Conservation (phyloP, 371 early-diverging fungal species). For the Lichtheimia corymbifera region DNA sequence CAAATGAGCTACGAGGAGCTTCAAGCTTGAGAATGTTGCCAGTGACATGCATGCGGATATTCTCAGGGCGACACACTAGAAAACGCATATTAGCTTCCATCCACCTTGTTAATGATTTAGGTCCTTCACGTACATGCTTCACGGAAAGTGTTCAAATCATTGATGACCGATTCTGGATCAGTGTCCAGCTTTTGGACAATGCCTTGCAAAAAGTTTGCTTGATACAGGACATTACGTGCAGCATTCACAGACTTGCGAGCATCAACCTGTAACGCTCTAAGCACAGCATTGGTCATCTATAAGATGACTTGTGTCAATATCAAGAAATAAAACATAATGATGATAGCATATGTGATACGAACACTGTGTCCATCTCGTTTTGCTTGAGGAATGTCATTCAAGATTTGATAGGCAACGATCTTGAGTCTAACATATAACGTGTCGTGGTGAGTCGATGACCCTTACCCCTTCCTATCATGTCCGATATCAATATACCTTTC, state of each 20-base stretch:
- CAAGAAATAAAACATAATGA: neutral
- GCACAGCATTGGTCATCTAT: conserved; percentile 57
- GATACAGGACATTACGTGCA: conserved; percentile 52
- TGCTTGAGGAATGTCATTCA: conserved; percentile 65
- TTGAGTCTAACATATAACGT: conserved; percentile 33
- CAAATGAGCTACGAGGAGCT: conserved; percentile 49
- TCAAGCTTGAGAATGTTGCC: conserved; percentile 58
- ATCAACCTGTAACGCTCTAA: conserved; percentile 53
- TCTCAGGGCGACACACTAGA: conserved; percentile 56
- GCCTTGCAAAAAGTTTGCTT: conserved; percentile 55
- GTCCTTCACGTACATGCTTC: conserved; percentile 44
- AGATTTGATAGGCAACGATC: conserved; percentile 57
- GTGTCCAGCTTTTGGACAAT: conserved; percentile 52
- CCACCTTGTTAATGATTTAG: neutral
- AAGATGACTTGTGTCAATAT: neutral
- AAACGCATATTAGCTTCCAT: neutral
- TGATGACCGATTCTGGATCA: conserved; percentile 47
- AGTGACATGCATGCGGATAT: conserved; percentile 63
- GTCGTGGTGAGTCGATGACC: neutral
- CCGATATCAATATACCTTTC: conserved; percentile 40
- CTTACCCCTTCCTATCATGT: too few relatives aligned
- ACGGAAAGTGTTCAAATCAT: conserved; percentile 57
- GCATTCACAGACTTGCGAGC: conserved; percentile 53
- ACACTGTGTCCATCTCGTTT: conserved; percentile 66
- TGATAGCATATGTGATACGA: conserved; percentile 15